A percentile compares a stretch with the other conserved stretches of the same genome.
Evolutionary conservation across 768 basidiomycete species (phyloP).

Genomic region (Russula virescens): DNA sequence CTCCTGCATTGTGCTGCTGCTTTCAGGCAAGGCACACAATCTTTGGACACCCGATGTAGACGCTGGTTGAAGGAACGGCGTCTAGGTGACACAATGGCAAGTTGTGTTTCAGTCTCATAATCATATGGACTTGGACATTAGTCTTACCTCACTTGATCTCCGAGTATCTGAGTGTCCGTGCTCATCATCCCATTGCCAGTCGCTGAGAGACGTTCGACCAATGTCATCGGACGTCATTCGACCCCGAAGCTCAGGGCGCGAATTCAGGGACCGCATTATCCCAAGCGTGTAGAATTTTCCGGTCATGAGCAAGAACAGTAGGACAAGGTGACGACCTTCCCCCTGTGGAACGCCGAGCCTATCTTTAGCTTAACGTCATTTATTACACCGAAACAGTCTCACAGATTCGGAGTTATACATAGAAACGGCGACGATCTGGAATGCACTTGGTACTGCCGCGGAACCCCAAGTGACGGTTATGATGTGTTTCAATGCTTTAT

Average conservation of each 20-base stretch:
- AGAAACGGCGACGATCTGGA: slow-evolving; percentile 31
- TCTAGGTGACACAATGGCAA: neutral
- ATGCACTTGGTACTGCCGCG: slow-evolving; percentile 33
- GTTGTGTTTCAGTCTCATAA: neutral
- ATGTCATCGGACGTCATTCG: slow-evolving; percentile 37
- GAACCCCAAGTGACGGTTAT: slow-evolving; percentile 39
- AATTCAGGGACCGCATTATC: slow-evolving; percentile 30
- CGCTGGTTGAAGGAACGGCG: neutral
- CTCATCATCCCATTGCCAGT: slow-evolving; percentile 34
- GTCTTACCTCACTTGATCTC: slow-evolving; percentile 18
- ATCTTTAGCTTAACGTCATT: neutral
- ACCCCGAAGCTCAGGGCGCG: slow-evolving; percentile 28
- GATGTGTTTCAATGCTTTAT: slow-evolving; percentile 37
- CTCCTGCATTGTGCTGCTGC: neutral
- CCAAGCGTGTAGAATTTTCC: slow-evolving; percentile 42
- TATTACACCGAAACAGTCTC: slow-evolving; percentile 10
- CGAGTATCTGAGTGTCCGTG: neutral
- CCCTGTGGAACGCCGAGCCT: neutral
- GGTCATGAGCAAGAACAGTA: slow-evolving; percentile 45
- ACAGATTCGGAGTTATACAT: slow-evolving; percentile 34
- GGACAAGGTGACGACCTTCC: slow-evolving; percentile 30
- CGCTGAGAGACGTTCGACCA: slow-evolving; percentile 39
- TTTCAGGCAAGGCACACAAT: neutral
- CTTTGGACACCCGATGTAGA: neutral
- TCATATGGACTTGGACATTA: neutral